A percentile compares a stretch with the other conserved stretches of the same genome.
phyloP scores from a whole-genome alignment of 495 filamentous ascomycete species.

The Chaetomium cochliodes region DNA sequence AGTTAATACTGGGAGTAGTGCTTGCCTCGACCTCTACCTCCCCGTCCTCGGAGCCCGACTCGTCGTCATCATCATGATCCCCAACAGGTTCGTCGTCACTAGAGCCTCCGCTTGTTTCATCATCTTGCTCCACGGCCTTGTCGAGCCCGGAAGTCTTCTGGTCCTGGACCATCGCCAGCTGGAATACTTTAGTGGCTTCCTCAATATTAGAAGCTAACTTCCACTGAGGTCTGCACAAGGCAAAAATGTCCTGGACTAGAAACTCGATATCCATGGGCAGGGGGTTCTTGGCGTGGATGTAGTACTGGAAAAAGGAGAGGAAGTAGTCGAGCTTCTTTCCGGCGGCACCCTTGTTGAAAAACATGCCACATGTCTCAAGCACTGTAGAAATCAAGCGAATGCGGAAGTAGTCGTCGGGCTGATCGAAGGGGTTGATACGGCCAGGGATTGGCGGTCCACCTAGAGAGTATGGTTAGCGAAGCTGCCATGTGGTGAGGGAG shows the following conservation, averaged over 20 bases:
- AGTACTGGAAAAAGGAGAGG: constrained; percentile 96
- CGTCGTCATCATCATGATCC: constrained; percentile 43
- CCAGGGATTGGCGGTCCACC: constrained; percentile 80
- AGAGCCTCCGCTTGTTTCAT: constrained; percentile 59
- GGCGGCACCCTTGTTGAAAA: constrained; percentile 87
- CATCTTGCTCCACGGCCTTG: constrained; percentile 65
- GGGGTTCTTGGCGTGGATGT: constrained; percentile 88
- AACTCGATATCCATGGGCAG: constrained; percentile 98
- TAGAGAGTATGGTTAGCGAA: constrained; percentile 41
- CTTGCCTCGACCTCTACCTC: constrained; percentile 54
- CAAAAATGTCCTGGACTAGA: constrained; percentile 88
- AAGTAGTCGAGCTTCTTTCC: constrained; percentile 99
- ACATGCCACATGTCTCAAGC: constrained; percentile 93
- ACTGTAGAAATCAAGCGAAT: constrained; percentile 85
- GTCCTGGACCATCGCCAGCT: constrained; percentile 82
- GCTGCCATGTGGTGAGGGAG: constrained; percentile 11
- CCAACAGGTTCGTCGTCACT: constrained; percentile 65
- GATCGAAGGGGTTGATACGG: constrained; percentile 69
- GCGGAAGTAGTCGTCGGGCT: constrained; percentile 94
- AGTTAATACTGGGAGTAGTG: neutral
- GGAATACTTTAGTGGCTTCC: constrained; percentile 81
- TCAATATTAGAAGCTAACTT: constrained; percentile 75
- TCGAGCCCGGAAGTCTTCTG: constrained; percentile 75
- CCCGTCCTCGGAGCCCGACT: constrained; percentile 45
- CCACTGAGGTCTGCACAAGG: constrained; percentile 83